Conservation (phyloP, 768 basidiomycete genomes). For the Boletus fagicola region DNA sequence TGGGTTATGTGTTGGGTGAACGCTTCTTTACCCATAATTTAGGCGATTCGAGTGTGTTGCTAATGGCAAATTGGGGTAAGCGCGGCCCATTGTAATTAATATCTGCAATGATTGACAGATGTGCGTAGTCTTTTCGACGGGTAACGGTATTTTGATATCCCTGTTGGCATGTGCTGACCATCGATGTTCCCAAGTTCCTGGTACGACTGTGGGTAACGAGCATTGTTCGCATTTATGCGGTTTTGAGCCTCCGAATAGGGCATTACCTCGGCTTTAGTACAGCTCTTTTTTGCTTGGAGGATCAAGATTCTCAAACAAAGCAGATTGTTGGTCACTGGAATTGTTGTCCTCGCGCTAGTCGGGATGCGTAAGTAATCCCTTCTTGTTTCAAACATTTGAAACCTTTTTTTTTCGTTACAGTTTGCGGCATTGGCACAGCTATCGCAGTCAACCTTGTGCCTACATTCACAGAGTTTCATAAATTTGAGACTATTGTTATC, state of each 20-base stretch:
- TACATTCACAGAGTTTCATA: conserved; percentile 28
- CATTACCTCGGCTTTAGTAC: conserved; percentile 26
- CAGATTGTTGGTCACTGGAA: conserved; percentile 9
- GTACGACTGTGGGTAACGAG: conserved; percentile 22
- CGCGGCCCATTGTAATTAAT: not conserved
- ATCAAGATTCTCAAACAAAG: conserved; percentile 20
- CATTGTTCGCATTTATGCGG: not conserved
- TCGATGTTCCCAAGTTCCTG: conserved; percentile 13
- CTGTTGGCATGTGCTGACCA: not conserved
- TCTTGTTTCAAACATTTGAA: not conserved
- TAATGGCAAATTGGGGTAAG: conserved; percentile 26
- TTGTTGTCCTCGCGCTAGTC: conserved; percentile 13
- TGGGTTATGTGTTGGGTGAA: not conserved
- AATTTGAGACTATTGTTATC: conserved; percentile 32
- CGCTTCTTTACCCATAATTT: not conserved
- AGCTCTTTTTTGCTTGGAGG: conserved; percentile 32
- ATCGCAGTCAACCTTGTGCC: conserved; percentile 30
- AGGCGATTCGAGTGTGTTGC: conserved; percentile 18
- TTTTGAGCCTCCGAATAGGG: conserved; percentile 17
- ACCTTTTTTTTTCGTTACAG: conserved; percentile 18
- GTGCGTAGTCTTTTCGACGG: conserved; percentile 29
- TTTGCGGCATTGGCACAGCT: conserved; percentile 31
- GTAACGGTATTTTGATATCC: conserved; percentile 10
- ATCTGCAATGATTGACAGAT: not conserved
- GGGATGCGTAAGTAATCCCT: conserved; percentile 19